Evolutionary conservation across 106 monocot species (phyloP), one percentile per base, ranked within the genome.

Genomic region (Phalaenopsis equestris): DNA sequence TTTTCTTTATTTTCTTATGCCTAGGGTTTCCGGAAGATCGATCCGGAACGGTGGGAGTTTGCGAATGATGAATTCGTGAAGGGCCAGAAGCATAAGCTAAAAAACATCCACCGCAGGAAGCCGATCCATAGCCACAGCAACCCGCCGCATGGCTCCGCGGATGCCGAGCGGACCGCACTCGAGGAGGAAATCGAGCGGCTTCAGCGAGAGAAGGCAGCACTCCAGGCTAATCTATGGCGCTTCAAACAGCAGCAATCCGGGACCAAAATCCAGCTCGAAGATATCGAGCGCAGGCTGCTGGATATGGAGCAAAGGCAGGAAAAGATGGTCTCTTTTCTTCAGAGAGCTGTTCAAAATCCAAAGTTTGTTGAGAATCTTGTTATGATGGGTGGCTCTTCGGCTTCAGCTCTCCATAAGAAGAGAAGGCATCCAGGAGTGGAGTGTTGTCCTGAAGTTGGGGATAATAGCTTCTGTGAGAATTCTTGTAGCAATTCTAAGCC

Each of bases 11-110:
- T 46, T 43, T 30, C 8, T 21, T 48, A 2, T 67, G 0, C 49
- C 8, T 77, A 98, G 97, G 97, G 97, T 11, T 98, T 98, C 79
- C 82, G 92, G 41, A 98, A 98, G 89, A 89, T 84, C 55, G 94
- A 98, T 80, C 88, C 97, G 6, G 97, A 94, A 84, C 82, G 88
- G 15, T 98, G 97, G 97, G 97, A 98, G 72, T 98, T 98, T 75
- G 78, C 89, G 11, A 98, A 98, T 76, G 92, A 94, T 38, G 79
- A 87, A 1, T 98, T 98, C 76, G 77, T 86, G 49, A 92, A 86
- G 81, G 92, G 87, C 43, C 84, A 94, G 75, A 94, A 92, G 79
- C 89, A 94, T 55, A 86, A 89, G 30, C 81, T 98, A 16, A 92
- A 91, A 83, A 98, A 92, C 84, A 98, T 98, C 79, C 90, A 98